A percentile compares a stretch with the other conserved stretches of the same genome.
Conservation (phyloP, 1,284 basidiomycete species). For the Blastosporella zonata region DNA sequence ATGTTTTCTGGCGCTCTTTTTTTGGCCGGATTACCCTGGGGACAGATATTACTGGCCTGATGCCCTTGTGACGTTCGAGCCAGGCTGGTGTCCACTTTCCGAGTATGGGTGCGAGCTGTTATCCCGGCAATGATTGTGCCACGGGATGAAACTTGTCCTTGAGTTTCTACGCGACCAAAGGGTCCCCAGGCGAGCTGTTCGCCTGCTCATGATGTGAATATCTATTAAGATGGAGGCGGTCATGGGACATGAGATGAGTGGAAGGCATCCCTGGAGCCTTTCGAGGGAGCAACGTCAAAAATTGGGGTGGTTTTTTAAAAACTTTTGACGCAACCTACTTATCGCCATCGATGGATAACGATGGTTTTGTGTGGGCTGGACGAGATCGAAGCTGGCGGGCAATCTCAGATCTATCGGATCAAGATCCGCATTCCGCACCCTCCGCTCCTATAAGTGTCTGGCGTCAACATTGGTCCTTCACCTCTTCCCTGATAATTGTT, state of each 20-base stretch:
- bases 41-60: not conserved
- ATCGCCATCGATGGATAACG: slow-evolving; percentile 30
- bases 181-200: not conserved
- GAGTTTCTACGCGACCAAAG: not conserved
- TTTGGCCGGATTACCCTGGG: not conserved
- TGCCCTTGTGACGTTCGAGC: slow-evolving; percentile 3
- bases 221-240: not conserved
- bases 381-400: slow-evolving; percentile 26
- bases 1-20: not conserved
- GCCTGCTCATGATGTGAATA: not conserved
- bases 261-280: slow-evolving; percentile 1
- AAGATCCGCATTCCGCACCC: slow-evolving; percentile 67
- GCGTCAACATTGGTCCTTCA: slow-evolving; percentile 32
- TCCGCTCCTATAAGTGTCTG: slow-evolving; percentile 46
- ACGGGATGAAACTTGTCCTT: not conserved
- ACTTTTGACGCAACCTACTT: slow-evolving; percentile 7
- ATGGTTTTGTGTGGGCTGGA: slow-evolving; percentile 10
- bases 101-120: not conserved
- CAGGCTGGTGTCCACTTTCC: slow-evolving; percentile 5
- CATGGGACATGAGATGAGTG: slow-evolving; percentile 2
- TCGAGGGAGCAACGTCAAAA: slow-evolving; percentile 6
- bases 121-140: not conserved
- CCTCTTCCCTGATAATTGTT: slow-evolving; percentile 23
- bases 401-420: slow-evolving; percentile 50
- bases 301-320: slow-evolving; percentile 10